Evolutionary conservation across 2,329 filamentous ascomycete genomes (phyloP), one percentile per base, ranked within the genome.

Genomic region (Penicillium janthinellum): DNA sequence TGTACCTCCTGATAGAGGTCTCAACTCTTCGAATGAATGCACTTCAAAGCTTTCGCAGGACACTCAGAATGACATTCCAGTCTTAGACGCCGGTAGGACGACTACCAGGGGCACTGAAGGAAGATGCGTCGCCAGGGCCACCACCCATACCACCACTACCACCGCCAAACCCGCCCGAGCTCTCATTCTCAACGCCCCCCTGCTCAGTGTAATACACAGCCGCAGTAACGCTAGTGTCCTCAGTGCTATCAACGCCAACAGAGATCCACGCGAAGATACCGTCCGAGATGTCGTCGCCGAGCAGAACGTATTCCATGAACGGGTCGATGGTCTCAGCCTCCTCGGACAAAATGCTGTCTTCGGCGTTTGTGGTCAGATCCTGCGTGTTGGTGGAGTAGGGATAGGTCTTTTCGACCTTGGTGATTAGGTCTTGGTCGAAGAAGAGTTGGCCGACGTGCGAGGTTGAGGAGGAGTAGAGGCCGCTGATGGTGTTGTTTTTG

Each of bases 381-480:
- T 83, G 77, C 0, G 74, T 78, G 73, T 85, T 85, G 57, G 71
- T 70, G 5, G 60, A 71, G 72, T 85, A 85, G 0, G 83, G 82
- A 0, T 69, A 59, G 0, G 74, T 76, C 10, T 71, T 71, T 61
- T 86, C 82, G 56, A 88, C 84, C 41, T 76, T 63, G 28, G 67
- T 66, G 64, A 85, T 81, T 10, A 89, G 81, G 62, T 79, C 77
- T 70, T 88, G 83, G 71, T 89, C 85, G 57, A 86, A 86, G 79
- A 86, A 89, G 53, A 87, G 69, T 71, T 90, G 87, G 17, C 87
- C 86, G 41, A 88, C 80, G 74, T 89, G 86, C 7, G 83, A 81
- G 58, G 84, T 80, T 53, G 75, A 78, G 12, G 72, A 22, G 14
- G 63, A 67, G 60, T 71, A 73, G 15, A 79, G 78, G 60, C 79